These are phyloP conservation scores for Alternaria sp. DNA, from an alignment of 2,329 filamentous ascomycete species.

Conservation along the genomic window DNA sequence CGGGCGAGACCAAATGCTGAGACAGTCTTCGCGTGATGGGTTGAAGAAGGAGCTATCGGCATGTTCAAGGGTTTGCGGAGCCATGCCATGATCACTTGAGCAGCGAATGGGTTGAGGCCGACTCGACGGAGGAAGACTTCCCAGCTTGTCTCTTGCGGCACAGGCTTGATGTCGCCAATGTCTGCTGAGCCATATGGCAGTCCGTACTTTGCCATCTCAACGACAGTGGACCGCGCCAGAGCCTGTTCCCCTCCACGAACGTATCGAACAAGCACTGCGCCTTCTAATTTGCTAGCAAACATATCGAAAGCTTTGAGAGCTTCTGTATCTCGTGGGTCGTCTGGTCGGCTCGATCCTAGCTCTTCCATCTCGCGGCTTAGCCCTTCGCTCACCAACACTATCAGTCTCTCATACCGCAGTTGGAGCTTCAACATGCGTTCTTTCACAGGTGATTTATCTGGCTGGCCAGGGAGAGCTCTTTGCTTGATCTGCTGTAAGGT, in stretches of 20 bases:
- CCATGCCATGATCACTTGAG: constrained; percentile 65
- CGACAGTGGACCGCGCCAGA: constrained; percentile 43
- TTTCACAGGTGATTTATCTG: constrained; percentile 51
- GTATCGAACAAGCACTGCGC: constrained; percentile 47
- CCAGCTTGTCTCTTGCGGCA: constrained; percentile 68
- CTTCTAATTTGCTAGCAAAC: constrained; percentile 54
- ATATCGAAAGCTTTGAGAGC: constrained; percentile 58
- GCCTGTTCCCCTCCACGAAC: constrained; percentile 52
- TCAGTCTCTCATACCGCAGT: constrained; percentile 68
- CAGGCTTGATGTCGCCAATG: constrained; percentile 44
- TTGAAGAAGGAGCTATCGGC: constrained; percentile 4
- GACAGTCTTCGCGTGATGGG: not conserved
- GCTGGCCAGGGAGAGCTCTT: constrained; percentile 68
- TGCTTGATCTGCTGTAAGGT: constrained; percentile 77
- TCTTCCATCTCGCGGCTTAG: constrained; percentile 35
- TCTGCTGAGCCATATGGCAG: constrained; percentile 34
- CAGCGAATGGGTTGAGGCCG: constrained; percentile 75
- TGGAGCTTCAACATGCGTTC: constrained; percentile 62
- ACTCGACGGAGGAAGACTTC: constrained; percentile 70
- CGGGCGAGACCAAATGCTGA: constrained; percentile 53
- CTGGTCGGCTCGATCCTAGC: constrained; percentile 24
- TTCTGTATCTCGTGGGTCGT: constrained; percentile 51
- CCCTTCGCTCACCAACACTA: constrained; percentile 68
- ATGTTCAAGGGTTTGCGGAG: constrained; percentile 30
- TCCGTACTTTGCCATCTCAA: constrained; percentile 45